Conservation (phyloP, 164 flowering plant species). For the Santalum album region DNA sequence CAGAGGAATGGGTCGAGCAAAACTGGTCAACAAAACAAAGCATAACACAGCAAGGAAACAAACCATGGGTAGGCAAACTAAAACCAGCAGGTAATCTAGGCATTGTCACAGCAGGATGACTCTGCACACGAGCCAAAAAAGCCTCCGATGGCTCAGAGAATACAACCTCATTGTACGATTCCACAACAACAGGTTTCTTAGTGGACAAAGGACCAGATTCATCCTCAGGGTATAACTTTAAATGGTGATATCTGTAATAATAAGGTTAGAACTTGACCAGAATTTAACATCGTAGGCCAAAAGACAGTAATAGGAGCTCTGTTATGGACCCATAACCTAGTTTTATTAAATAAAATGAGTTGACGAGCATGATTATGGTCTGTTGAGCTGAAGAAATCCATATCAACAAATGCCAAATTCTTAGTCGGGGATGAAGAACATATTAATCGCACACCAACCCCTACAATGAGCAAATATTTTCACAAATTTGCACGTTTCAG, state of each 20-base stretch:
- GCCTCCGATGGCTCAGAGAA: slow-evolving; percentile 71
- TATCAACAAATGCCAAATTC: too few relatives aligned
- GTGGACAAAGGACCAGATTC: slow-evolving; percentile 73
- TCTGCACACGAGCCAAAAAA: slow-evolving; percentile 63
- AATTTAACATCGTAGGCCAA: too few relatives aligned
- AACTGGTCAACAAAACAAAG: background rate
- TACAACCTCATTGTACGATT: slow-evolving; percentile 80
- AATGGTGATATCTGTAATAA: slow-evolving; percentile 54
- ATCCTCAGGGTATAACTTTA: slow-evolving; percentile 79
- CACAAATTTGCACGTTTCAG: too few relatives aligned
- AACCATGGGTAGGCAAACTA: slow-evolving; percentile 52
- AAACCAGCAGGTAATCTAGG: slow-evolving; percentile 59
- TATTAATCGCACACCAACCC: too few relatives aligned
- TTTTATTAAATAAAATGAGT: too few relatives aligned
- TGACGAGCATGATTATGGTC: too few relatives aligned
- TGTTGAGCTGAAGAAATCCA: too few relatives aligned
- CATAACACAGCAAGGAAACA: slow-evolving; percentile 1
- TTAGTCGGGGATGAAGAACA: too few relatives aligned
- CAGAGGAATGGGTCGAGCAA: background rate
- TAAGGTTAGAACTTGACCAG: background rate
- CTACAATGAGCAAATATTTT: too few relatives aligned
- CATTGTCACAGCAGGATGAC: slow-evolving; percentile 70
- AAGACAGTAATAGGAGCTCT: too few relatives aligned
- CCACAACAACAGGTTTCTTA: slow-evolving; percentile 85
- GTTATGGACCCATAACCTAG: too few relatives aligned